These are phyloP conservation scores for Haberlea rhodopensis DNA, from an alignment of 257 asterid genomes.

Conservation along the genomic window DNA sequence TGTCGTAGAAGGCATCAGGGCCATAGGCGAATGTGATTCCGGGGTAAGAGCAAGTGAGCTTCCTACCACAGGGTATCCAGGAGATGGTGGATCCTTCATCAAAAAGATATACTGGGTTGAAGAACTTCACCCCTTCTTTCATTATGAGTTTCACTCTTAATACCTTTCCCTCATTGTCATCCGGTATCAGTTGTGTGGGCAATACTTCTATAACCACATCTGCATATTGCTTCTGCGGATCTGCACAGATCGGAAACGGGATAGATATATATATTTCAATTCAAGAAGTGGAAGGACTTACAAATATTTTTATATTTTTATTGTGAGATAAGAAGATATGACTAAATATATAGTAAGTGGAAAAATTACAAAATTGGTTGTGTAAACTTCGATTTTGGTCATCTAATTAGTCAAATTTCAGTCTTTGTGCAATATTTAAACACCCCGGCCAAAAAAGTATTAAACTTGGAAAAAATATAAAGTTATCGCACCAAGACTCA, in stretches of 20 bases:
- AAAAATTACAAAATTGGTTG: no score
- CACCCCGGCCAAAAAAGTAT: no score
- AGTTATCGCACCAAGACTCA: no score
- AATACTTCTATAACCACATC: slow-evolving; percentile 90
- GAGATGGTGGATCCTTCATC: slow-evolving; percentile 96
- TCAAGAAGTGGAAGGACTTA: not conserved
- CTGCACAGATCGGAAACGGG: slow-evolving; percentile 36
- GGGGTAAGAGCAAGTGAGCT: slow-evolving; percentile 94
- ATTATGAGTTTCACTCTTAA: slow-evolving; percentile 83
- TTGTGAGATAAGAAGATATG: no score
- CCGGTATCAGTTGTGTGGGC: slow-evolving; percentile 92
- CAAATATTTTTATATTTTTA: no score
- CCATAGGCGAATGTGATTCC: slow-evolving; percentile 92
- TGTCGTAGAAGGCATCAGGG: slow-evolving; percentile 76
- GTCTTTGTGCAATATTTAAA: no score
- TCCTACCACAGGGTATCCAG: slow-evolving; percentile 99
- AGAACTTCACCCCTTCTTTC: slow-evolving; percentile 85
- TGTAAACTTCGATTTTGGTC: no score
- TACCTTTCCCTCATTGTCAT: slow-evolving; percentile 86
- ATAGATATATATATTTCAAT: not conserved
- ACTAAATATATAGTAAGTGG: not conserved
- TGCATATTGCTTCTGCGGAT: slow-evolving; percentile 92
- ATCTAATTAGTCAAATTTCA: no score
- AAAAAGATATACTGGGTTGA: slow-evolving; percentile 85
- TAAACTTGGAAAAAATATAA: no score